A percentile compares a stretch with the other conserved stretches of the same genome.
Conservation (phyloP, 768 basidiomycete genomes). For the Rhodotorula sphaerocarpa region DNA sequence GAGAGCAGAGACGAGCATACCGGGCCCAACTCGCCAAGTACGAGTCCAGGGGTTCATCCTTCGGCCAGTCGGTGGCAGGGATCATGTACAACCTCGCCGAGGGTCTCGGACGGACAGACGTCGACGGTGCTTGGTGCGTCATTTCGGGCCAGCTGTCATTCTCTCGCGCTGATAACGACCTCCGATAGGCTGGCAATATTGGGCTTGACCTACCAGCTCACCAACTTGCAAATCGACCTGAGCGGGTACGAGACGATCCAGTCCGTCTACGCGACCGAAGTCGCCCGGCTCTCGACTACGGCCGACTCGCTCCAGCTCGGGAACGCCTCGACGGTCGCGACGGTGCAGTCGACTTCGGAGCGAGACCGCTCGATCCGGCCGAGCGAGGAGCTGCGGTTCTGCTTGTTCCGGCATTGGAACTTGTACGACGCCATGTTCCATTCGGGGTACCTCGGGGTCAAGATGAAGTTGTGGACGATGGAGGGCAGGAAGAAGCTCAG, state of each 20-base stretch:
- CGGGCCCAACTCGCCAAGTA: slow-evolving; percentile 64
- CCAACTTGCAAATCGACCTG: slow-evolving; percentile 75
- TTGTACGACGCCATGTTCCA: slow-evolving; percentile 97
- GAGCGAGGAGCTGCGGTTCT: slow-evolving; percentile 85
- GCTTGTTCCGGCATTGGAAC: slow-evolving; percentile 93
- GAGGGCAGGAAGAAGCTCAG: slow-evolving; percentile 77
- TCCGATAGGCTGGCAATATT: slow-evolving; percentile 73
- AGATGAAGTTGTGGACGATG: slow-evolving; percentile 94
- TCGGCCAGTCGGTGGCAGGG: slow-evolving; percentile 81
- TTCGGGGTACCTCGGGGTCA: slow-evolving; percentile 88
- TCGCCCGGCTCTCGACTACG: slow-evolving; percentile 58
- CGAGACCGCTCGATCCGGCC: slow-evolving; percentile 75
- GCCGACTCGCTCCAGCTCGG: slow-evolving; percentile 7
- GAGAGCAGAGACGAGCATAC: slow-evolving; percentile 62
- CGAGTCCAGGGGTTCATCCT: slow-evolving; percentile 73
- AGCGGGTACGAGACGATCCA: slow-evolving; percentile 75
- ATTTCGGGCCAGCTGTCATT: background rate
- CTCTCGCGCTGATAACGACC: background rate
- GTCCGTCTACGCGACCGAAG: slow-evolving; percentile 76
- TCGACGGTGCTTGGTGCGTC: slow-evolving; percentile 79
- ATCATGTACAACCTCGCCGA: slow-evolving; percentile 84
- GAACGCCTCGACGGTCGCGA: slow-evolving; percentile 34
- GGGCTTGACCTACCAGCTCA: slow-evolving; percentile 87
- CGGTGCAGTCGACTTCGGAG: slow-evolving; percentile 35
- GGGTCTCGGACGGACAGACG: slow-evolving; percentile 81